phyloP scores from a whole-genome alignment of 495 filamentous ascomycete genomes.

The Chaetomium tenue region DNA sequence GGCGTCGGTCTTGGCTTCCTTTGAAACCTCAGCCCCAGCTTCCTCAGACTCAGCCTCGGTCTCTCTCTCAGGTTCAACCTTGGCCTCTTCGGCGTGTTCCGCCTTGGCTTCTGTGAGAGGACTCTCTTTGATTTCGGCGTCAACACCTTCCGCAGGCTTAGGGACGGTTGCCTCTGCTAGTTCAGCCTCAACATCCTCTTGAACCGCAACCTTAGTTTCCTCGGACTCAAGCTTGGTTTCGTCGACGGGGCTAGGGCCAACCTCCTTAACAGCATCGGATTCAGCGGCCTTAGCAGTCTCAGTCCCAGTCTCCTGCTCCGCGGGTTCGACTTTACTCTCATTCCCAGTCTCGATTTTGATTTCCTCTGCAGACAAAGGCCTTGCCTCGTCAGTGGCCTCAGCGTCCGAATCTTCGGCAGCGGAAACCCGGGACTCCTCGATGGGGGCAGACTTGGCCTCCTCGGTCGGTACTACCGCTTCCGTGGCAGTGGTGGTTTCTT shows the following conservation, averaged over 20 bases:
- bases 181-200: slow-evolving; percentile 14
- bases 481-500: slow-evolving; percentile 18
- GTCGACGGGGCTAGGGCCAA: neutral
- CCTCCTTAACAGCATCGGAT: slow-evolving; percentile 13
- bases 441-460: neutral
- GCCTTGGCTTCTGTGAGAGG: slow-evolving; percentile 6
- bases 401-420: too few relatives aligned
- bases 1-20: neutral
- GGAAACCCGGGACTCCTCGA: neutral
- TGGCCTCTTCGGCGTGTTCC: neutral
- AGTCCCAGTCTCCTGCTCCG: slow-evolving; percentile 11
- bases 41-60: neutral
- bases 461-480: slow-evolving; percentile 2
- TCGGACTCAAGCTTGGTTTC: slow-evolving; percentile 11
- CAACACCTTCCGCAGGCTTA: neutral
- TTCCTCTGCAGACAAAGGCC: slow-evolving; percentile 3
- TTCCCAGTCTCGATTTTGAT: slow-evolving; percentile 2
- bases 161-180: slow-evolving; percentile 14
- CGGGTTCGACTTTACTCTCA: slow-evolving; percentile 12
- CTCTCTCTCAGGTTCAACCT: neutral
- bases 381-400: neutral
- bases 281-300: slow-evolving; percentile 14
- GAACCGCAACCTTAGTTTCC: slow-evolving; percentile 15
- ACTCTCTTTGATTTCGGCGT: neutral
- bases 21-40: neutral